Evolutionary conservation across 768 basidiomycete genomes (phyloP).

Genomic region (Collybia nuda): DNA sequence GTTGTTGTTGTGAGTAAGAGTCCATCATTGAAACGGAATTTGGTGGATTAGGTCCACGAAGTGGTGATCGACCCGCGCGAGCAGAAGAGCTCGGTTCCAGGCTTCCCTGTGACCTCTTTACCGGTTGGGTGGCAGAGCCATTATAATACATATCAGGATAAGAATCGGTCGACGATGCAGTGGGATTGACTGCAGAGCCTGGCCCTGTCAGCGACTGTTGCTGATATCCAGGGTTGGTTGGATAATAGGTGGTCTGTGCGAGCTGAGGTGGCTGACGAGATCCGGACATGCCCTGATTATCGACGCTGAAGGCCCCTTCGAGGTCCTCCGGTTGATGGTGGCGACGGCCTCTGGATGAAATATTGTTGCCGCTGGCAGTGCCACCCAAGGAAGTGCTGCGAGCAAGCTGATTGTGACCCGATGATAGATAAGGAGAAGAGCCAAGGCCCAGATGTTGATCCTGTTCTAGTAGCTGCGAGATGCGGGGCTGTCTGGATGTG

Average conservation of each 20-base stretch:
- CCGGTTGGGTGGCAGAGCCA: conserved; percentile 42
- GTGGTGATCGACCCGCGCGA: conserved; percentile 60
- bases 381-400: conserved; percentile 69
- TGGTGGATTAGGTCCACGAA: conserved; percentile 50
- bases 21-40: conserved; percentile 56
- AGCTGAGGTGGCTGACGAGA: conserved; percentile 43
- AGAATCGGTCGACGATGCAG: conserved; percentile 43
- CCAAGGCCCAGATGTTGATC: conserved; percentile 48
- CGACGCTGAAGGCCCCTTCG: conserved; percentile 46
- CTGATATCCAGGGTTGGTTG: conserved; percentile 58
- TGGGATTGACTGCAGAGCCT: conserved; percentile 27
- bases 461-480: conserved; percentile 67
- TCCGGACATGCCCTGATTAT: conserved; percentile 26
- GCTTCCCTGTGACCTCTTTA: conserved; percentile 55
- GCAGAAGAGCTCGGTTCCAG: conserved; percentile 51
- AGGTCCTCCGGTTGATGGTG: conserved; percentile 73
- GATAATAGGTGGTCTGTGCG: conserved; percentile 52
- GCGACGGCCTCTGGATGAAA: conserved; percentile 53
- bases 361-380: conserved; percentile 33
- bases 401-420: conserved; percentile 51
- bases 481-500: conserved; percentile 52
- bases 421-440: conserved; percentile 48
- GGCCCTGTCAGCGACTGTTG: conserved; percentile 42
- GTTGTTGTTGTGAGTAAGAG: conserved; percentile 68
- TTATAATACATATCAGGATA: conserved; percentile 67